Conservation (phyloP, 2,329 filamentous ascomycete species). For the Sporothrix protearum region DNA sequence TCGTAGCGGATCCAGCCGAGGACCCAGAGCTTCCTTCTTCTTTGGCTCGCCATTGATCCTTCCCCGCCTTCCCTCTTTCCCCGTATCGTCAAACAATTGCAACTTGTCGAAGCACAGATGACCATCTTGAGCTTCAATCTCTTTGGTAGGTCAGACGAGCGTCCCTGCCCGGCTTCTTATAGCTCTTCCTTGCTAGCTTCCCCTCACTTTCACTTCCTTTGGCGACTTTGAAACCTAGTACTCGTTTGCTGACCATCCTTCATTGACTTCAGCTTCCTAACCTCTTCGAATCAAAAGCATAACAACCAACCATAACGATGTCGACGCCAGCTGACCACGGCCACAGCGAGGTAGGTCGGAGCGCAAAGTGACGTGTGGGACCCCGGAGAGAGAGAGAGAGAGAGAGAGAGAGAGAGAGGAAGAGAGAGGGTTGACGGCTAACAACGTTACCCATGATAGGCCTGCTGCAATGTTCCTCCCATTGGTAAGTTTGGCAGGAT, state of each 20-base stretch:
- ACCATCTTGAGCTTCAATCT: constrained; percentile 3
- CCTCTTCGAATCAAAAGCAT: not conserved
- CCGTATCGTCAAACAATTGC: not conserved
- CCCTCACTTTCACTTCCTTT: not conserved
- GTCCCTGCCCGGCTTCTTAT: not conserved
- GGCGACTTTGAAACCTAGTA: not conserved
- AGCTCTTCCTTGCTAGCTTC: not conserved
- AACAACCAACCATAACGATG: constrained; percentile 32
- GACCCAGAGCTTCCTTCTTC: not conserved
- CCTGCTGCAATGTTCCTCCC: constrained; percentile 47
- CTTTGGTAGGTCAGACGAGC: not conserved
- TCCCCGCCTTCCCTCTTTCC: not conserved
- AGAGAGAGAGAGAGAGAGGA: too few species aligned
- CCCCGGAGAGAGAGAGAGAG: too few species aligned
- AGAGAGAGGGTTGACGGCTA: not conserved
- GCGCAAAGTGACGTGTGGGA: too few species aligned
- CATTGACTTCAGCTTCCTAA: not conserved
- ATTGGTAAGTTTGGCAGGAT: constrained; percentile 32
- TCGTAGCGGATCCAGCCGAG: not conserved
- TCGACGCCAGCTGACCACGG: constrained; percentile 37
- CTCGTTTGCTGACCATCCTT: not conserved
- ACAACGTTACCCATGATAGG: constrained; percentile 25
- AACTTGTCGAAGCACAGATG: not conserved
- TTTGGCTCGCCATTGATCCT: not conserved
- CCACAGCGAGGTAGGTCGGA: constrained; percentile 30